Conservation (phyloP, 345 rosid genomes). For the Rubroshorea leprosula region DNA sequence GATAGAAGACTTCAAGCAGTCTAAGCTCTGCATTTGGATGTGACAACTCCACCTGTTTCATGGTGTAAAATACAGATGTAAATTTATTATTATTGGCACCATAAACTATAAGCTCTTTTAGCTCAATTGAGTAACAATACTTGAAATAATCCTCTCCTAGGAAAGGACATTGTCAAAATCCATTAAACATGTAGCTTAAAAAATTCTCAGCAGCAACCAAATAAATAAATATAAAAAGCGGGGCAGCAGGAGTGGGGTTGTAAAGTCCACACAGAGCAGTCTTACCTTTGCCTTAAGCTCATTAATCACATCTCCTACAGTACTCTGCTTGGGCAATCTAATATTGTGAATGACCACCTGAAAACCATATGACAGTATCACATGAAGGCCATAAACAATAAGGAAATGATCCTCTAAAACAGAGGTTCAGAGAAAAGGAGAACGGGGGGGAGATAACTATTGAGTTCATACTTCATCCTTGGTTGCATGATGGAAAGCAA, state of each 20-base stretch:
- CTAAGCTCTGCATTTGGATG: slow-evolving; percentile 88
- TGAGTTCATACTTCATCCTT: slow-evolving; percentile 60
- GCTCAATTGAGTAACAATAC: neutral
- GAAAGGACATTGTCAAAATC: too few relatives aligned
- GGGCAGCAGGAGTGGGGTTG: neutral
- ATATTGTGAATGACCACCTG: slow-evolving; percentile 76
- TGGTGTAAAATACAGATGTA: slow-evolving; percentile 1
- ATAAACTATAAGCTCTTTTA: neutral
- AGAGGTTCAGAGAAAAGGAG: slow-evolving; percentile 4
- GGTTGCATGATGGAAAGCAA: slow-evolving; percentile 74
- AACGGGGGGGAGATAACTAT: slow-evolving; percentile 1
- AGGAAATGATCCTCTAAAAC: neutral
- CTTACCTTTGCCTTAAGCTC: slow-evolving; percentile 85
- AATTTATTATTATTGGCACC: neutral
- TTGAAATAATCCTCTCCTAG: too few relatives aligned
- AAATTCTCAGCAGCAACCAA: neutral
- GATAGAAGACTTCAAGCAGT: slow-evolving; percentile 88
- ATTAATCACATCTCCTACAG: slow-evolving; percentile 83
- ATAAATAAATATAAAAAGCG: neutral
- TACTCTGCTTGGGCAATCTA: slow-evolving; percentile 94
- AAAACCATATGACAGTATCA: slow-evolving; percentile 14
- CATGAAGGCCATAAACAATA: slow-evolving; percentile 9
- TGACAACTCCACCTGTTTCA: slow-evolving; percentile 83
- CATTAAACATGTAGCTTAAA: neutral
- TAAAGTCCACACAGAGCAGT: neutral